Evolutionary conservation across 768 basidiomycete genomes (phyloP).

Genomic region (Astraeus odoratus): DNA sequence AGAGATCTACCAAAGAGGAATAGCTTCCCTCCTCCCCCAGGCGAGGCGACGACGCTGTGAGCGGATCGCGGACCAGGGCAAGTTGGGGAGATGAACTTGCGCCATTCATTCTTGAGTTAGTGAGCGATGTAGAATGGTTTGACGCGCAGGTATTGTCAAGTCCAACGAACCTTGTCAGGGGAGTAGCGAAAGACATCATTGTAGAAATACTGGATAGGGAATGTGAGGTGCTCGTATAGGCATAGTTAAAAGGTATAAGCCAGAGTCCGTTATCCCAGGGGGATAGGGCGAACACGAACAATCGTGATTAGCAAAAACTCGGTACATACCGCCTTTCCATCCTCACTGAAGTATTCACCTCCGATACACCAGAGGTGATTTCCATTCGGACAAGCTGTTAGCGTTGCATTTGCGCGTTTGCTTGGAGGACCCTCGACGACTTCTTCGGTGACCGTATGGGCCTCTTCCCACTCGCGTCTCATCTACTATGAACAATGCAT

Average conservation of each 20-base stretch:
- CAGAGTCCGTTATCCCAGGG: not conserved
- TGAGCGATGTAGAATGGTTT: not conserved
- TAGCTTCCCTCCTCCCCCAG: conserved; percentile 78
- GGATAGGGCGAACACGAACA: not conserved
- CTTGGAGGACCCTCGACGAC: conserved; percentile 77
- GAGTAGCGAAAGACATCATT: conserved; percentile 84
- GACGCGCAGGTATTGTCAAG: not conserved
- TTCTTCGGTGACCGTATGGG: conserved; percentile 81
- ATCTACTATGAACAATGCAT: conserved; percentile 44
- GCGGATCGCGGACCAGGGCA: conserved; percentile 87
- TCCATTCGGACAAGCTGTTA: conserved; percentile 74
- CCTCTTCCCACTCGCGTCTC: conserved; percentile 75
- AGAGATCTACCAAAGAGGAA: conserved; percentile 65
- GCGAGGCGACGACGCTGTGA: conserved; percentile 70
- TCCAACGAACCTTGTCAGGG: conserved; percentile 58
- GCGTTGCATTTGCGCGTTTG: conserved; percentile 74
- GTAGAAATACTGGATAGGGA: conserved; percentile 63
- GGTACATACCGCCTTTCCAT: conserved; percentile 61
- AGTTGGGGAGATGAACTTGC: conserved; percentile 73
- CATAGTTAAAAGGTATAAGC: no score
- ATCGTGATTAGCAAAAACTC: not conserved
- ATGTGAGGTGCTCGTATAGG: not conserved
- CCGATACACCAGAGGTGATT: conserved; percentile 82
- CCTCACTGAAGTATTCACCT: conserved; percentile 84
- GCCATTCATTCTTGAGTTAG: conserved; percentile 71